Conservation (phyloP, 441 rosid genomes). For the Gossypium gossypioides region DNA sequence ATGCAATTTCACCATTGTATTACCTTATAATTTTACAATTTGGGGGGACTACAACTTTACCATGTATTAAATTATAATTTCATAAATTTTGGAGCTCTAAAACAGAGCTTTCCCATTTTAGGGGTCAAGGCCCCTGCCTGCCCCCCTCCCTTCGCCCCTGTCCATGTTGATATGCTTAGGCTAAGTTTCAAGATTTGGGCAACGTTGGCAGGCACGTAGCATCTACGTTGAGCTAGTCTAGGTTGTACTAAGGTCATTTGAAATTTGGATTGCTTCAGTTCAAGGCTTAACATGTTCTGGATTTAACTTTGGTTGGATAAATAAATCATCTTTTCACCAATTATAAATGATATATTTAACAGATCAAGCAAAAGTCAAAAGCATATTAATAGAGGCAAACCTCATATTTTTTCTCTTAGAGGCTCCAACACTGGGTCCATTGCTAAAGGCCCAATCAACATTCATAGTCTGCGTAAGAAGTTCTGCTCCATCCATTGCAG, state of each 20-base stretch:
- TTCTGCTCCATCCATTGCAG: constrained; percentile 66
- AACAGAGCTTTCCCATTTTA: too few species aligned
- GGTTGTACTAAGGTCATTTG: not conserved
- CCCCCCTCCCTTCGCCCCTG: too few species aligned
- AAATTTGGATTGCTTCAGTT: not conserved
- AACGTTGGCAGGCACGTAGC: not conserved
- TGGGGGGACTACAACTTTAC: too few species aligned
- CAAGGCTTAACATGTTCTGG: not conserved
- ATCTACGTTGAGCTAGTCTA: not conserved
- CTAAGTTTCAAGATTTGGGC: not conserved
- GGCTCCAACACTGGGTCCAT: constrained; percentile 57
- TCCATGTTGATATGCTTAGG: not conserved
- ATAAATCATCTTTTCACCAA: not conserved
- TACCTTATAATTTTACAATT: too few species aligned
- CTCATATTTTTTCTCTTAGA: constrained; percentile 58
- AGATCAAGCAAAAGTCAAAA: not conserved
- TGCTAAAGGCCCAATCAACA: constrained; percentile 94
- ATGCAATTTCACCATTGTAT: too few species aligned
- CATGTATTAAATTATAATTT: too few species aligned
- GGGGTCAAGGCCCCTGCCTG: too few species aligned
- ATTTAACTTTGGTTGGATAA: not conserved
- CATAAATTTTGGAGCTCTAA: too few species aligned
- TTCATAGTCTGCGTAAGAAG: constrained; percentile 55
- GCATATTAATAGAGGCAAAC: constrained; percentile 29
- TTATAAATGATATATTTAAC: not conserved